These are phyloP conservation scores for Penicillium sp. DNA, from an alignment of 2,329 filamentous ascomycete species.

Conservation along the genomic window DNA sequence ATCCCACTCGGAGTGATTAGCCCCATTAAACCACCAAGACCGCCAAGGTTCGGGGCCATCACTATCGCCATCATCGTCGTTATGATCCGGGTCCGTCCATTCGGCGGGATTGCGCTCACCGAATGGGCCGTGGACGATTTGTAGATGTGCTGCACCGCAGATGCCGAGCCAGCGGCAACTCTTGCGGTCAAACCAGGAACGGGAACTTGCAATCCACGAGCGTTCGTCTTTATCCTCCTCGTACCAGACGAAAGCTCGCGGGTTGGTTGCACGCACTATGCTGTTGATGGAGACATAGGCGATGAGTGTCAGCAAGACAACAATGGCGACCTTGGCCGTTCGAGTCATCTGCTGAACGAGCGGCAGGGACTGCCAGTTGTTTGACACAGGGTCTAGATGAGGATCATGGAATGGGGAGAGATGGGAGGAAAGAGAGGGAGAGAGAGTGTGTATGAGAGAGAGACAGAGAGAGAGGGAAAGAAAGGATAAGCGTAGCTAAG, in stretches of 20 bases:
- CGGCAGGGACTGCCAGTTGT: constrained; percentile 19
- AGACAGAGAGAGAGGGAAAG: neutral
- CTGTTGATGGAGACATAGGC: constrained; percentile 49
- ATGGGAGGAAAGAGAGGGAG: neutral
- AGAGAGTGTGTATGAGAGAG: neutral
- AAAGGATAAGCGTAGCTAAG: neutral
- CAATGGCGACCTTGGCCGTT: constrained; percentile 45
- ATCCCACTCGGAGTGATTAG: constrained; percentile 54
- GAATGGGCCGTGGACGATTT: constrained; percentile 56
- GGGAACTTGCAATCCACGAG: constrained; percentile 71
- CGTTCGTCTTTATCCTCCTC: constrained; percentile 66
- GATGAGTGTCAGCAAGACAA: constrained; percentile 46
- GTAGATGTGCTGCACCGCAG: constrained; percentile 77
- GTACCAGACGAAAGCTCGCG: constrained; percentile 63
- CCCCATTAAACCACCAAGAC: constrained; percentile 51
- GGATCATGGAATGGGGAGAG: constrained; percentile 13
- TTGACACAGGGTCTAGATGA: constrained; percentile 5
- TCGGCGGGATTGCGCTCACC: constrained; percentile 29
- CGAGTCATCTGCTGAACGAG: constrained; percentile 45
- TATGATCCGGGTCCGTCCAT: constrained; percentile 19
- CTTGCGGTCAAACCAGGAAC: constrained; percentile 75
- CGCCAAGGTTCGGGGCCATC: constrained; percentile 35
- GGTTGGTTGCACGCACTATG: constrained; percentile 63
- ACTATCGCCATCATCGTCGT: neutral
- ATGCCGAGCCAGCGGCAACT: constrained; percentile 77